Percentiles rank a stretch among this genome's conserved stretches.
Evolutionary conservation across 768 basidiomycete genomes (phyloP).

Genomic region (Mycena belliarum): DNA sequence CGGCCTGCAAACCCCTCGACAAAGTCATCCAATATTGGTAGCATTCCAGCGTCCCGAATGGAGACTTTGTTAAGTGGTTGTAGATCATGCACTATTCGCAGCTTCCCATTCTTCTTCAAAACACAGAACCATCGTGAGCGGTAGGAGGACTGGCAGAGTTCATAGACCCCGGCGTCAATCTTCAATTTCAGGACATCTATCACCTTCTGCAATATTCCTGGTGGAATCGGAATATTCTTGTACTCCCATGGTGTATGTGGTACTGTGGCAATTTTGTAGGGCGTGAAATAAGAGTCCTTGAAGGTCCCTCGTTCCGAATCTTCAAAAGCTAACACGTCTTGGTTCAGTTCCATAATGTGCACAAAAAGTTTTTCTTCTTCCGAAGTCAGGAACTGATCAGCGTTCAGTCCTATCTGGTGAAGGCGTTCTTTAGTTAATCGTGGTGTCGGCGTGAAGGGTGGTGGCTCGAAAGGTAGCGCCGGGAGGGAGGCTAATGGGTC

Average conservation of each 20-base stretch:
- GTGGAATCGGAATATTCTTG: constrained; percentile 24
- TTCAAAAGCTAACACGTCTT: not conserved
- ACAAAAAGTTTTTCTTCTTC: not conserved
- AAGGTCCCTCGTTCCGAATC: not conserved
- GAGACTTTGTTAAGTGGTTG: not conserved
- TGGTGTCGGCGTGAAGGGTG: not conserved
- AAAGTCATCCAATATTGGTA: not conserved
- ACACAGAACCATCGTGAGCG: constrained; percentile 26
- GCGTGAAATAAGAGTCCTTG: not conserved
- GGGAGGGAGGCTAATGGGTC: not conserved
- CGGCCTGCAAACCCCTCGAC: not conserved
- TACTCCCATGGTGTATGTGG: constrained; percentile 21
- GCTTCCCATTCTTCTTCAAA: constrained; percentile 24
- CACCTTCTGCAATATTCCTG: constrained; percentile 28
- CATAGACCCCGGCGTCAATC: not conserved
- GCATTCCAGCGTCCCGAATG: not conserved
- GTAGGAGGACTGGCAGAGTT: not conserved
- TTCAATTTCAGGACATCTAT: constrained; percentile 1
- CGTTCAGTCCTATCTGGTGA: not conserved
- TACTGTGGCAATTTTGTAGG: constrained; percentile 1
- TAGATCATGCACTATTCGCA: constrained; percentile 27
- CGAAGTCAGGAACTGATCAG: not conserved
- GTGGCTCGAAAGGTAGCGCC: not conserved
- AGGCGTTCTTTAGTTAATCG: not conserved
- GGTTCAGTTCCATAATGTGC: not conserved